phyloP scores from a whole-genome alignment of 2,329 filamentous ascomycete genomes.

The Trichothecium roseum region DNA sequence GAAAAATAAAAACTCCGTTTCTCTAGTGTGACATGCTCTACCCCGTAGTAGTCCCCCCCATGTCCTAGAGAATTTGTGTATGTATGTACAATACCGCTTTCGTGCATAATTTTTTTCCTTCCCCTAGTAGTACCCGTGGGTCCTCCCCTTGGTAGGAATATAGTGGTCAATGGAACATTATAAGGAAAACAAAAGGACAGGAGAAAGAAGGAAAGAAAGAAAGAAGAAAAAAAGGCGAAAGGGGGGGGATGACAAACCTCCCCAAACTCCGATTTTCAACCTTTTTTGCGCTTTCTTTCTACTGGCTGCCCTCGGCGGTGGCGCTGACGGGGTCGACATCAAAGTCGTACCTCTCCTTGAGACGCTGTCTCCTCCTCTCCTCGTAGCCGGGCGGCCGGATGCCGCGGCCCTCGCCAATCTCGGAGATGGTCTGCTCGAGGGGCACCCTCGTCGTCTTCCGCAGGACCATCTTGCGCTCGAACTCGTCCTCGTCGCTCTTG shows the following conservation, averaged over 20 bases:
- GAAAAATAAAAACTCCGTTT: constrained; percentile 26
- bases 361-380: constrained; percentile 68
- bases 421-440: constrained; percentile 66
- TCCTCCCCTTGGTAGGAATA: too few relatives aligned
- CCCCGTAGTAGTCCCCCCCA: too few relatives aligned
- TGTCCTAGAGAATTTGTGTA: constrained; percentile 17
- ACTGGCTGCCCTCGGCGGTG: constrained; percentile 32
- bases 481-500: constrained; percentile 55
- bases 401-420: constrained; percentile 80
- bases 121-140: too few relatives aligned
- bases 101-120: too few relatives aligned
- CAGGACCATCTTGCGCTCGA: constrained; percentile 63
- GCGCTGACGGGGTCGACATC: constrained; percentile 62
- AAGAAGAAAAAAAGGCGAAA: too few relatives aligned
- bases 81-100: constrained; percentile 20
- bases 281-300: too few relatives aligned
- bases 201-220: too few relatives aligned
- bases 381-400: constrained; percentile 75
- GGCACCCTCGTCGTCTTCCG: constrained; percentile 66
- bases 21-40: constrained; percentile 27
- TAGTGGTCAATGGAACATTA: too few relatives aligned
- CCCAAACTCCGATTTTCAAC: too few relatives aligned
- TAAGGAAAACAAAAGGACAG: too few relatives aligned
- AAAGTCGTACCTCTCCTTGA: constrained; percentile 81
- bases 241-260: too few relatives aligned